Evolutionary conservation across 768 basidiomycete species (phyloP).

Genomic region (Leccinum longicurvipes): DNA sequence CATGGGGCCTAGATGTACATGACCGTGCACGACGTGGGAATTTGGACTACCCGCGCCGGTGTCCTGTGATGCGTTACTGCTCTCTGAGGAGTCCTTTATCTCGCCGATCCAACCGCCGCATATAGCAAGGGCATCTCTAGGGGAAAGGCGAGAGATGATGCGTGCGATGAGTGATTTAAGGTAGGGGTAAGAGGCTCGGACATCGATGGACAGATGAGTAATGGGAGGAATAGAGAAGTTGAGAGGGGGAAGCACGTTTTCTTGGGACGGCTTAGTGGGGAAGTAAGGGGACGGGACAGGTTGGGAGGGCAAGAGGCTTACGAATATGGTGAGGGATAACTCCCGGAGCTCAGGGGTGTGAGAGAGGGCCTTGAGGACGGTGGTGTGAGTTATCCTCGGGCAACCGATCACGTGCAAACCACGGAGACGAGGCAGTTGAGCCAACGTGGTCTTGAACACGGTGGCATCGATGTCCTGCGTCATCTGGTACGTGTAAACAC

Average conservation of each 20-base stretch:
- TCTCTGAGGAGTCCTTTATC: conserved; percentile 25
- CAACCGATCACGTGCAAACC: conserved; percentile 64
- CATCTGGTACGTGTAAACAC: conserved; percentile 38
- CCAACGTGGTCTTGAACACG: conserved; percentile 46
- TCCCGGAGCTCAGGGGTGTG: conserved; percentile 56
- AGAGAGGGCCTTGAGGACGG: conserved; percentile 40
- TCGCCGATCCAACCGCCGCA: conserved; percentile 35
- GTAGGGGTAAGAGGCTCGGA: conserved; percentile 32
- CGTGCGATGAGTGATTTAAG: conserved; percentile 15
- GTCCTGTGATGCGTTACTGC: neutral
- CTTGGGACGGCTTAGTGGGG: conserved; percentile 13
- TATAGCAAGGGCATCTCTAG: conserved; percentile 29
- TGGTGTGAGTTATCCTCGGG: conserved; percentile 49
- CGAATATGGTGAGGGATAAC: conserved; percentile 59
- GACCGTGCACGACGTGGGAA: conserved; percentile 2
- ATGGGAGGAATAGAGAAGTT: conserved; percentile 38
- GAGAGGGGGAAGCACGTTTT: conserved; percentile 3
- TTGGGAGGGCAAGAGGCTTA: conserved; percentile 29
- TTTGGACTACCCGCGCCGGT: neutral
- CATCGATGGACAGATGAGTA: conserved; percentile 52
- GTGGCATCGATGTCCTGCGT: conserved; percentile 51
- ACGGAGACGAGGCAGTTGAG: conserved; percentile 48
- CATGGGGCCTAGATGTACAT: conserved; percentile 3
- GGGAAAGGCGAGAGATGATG: conserved; percentile 24
- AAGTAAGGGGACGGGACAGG: neutral